These are phyloP conservation scores for Teunomyces gatunensis DNA, from an alignment of 805 yeast species.

Conservation along the genomic window DNA sequence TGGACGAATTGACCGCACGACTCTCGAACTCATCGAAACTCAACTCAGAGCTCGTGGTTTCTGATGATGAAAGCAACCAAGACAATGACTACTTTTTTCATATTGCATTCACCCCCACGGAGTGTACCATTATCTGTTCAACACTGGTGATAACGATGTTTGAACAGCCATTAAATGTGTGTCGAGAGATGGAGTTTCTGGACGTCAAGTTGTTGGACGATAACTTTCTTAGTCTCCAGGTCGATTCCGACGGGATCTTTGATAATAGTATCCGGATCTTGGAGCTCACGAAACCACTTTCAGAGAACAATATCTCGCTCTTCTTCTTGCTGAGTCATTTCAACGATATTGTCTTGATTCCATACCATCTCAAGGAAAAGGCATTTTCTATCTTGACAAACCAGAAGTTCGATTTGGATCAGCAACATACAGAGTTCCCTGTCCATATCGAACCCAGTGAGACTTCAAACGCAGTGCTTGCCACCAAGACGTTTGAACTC, in stretches of 20 bases:
- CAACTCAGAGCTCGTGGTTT: neutral
- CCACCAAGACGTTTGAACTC: slow-evolving; percentile 31
- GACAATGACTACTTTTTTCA: slow-evolving; percentile 49
- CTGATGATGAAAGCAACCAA: slow-evolving; percentile 12
- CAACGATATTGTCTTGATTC: slow-evolving; percentile 62
- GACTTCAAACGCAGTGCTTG: slow-evolving; percentile 16
- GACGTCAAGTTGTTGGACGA: slow-evolving; percentile 42
- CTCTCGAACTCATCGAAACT: neutral
- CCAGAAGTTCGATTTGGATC: slow-evolving; percentile 44
- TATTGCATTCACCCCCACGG: slow-evolving; percentile 60
- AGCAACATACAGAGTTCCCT: neutral
- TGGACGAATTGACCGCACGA: neutral
- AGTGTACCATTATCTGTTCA: slow-evolving; percentile 59
- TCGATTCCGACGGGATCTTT: slow-evolving; percentile 57
- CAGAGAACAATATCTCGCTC: slow-evolving; percentile 53
- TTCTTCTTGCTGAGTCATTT: slow-evolving; percentile 64
- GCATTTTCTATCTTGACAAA: slow-evolving; percentile 46
- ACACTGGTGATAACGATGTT: slow-evolving; percentile 39
- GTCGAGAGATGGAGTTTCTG: slow-evolving; percentile 28
- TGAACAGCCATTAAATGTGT: slow-evolving; percentile 33
- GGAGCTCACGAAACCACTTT: slow-evolving; percentile 57
- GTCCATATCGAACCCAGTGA: neutral
- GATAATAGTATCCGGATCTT: slow-evolving; percentile 51
- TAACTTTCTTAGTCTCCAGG: slow-evolving; percentile 51
- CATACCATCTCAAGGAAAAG: slow-evolving; percentile 40